A percentile compares a stretch with the other conserved stretches of the same genome.
phyloP scores from a whole-genome alignment of 2,329 filamentous ascomycete genomes.

The Arthrobotrys sphaeroides region DNA sequence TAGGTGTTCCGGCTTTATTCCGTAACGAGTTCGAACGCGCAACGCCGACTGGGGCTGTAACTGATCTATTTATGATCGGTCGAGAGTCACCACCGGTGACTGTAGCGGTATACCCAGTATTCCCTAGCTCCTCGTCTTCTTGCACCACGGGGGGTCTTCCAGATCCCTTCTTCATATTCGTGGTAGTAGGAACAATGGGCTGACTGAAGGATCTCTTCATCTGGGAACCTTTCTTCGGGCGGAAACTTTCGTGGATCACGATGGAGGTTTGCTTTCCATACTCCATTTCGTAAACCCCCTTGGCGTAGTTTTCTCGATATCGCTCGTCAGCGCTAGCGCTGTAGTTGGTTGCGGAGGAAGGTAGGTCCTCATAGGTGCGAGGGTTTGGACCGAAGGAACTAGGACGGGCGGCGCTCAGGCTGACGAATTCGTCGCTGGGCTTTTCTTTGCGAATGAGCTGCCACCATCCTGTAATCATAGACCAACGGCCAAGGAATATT shows the following conservation, averaged over 20 bases:
- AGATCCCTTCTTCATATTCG: neutral
- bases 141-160: conserved; percentile 20
- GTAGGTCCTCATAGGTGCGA: conserved; percentile 48
- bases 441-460: conserved; percentile 70
- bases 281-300: conserved; percentile 48
- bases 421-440: conserved; percentile 82
- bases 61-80: conserved; percentile 24
- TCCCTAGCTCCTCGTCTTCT: conserved; percentile 42
- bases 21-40: conserved; percentile 17
- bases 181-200: neutral
- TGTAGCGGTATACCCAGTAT: conserved; percentile 37
- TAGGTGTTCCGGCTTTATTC: conserved; percentile 1
- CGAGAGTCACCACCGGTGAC: conserved; percentile 17
- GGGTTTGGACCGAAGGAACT: conserved; percentile 68
- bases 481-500: conserved; percentile 79
- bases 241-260: conserved; percentile 46
- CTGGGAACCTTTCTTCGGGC: conserved; percentile 17
- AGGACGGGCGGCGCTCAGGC: conserved; percentile 77
- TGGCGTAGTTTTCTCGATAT: conserved; percentile 32
- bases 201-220: conserved; percentile 27
- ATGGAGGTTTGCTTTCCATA: conserved; percentile 45
- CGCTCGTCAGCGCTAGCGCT: conserved; percentile 19
- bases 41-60: conserved; percentile 35
- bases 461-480: conserved; percentile 86
- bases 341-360: conserved; percentile 48